phyloP scores from a whole-genome alignment of 192 early-diverging fungal species.

The Phycomyces blakesleeanus region DNA sequence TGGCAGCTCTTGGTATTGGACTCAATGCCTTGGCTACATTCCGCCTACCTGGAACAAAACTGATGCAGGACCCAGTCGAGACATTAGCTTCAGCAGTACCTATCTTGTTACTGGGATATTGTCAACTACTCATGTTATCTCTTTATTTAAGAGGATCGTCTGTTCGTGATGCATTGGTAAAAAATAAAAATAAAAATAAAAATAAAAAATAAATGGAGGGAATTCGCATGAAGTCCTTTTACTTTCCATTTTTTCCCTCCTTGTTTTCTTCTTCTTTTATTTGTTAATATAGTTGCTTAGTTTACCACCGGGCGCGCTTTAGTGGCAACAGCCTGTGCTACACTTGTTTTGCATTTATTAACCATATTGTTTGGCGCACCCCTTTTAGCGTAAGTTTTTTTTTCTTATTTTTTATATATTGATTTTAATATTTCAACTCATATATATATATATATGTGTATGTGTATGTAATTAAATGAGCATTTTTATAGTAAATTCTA shows the following conservation, averaged over 20 bases:
- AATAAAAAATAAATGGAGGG: background rate
- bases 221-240: too few relatives aligned
- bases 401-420: too few relatives aligned
- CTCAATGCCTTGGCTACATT: slow-evolving; percentile 17
- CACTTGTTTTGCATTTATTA: slow-evolving; percentile 26
- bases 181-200: background rate
- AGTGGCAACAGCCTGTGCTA: slow-evolving; percentile 4
- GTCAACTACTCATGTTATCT: slow-evolving; percentile 7
- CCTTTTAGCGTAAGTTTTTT: slow-evolving; percentile 30
- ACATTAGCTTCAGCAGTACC: slow-evolving; percentile 22
- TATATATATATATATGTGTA: too few relatives aligned
- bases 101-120: slow-evolving; percentile 10
- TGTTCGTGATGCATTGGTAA: background rate
- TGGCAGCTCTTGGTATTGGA: slow-evolving; percentile 5
- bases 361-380: slow-evolving; percentile 36
- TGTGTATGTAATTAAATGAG: too few relatives aligned
- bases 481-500: slow-evolving; percentile 19
- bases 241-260: background rate
- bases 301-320: slow-evolving; percentile 7
- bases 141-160: slow-evolving; percentile 6
- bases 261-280: background rate
- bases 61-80: slow-evolving; percentile 20
- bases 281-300: background rate
- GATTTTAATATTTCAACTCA: too few relatives aligned
- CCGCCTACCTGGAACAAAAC: slow-evolving; percentile 15